Evolutionary conservation across 1,284 basidiomycete species (phyloP), one percentile per base, ranked within the genome.

Genomic region (Termitomyces sp.): DNA sequence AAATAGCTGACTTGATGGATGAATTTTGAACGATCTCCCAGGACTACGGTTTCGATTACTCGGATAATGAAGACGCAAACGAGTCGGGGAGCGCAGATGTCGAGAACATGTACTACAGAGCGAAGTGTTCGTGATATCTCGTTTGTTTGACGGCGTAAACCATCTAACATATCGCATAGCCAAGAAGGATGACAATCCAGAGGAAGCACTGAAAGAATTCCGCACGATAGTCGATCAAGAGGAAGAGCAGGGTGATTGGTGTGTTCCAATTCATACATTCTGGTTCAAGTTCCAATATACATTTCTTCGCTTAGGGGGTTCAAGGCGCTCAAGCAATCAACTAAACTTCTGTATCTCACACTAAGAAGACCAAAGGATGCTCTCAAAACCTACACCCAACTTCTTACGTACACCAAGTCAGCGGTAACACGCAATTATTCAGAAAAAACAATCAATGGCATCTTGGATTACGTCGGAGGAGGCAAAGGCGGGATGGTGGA

Each of bases 11-110:
- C 47, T 46, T 26, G 12, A 6, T 30, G 21, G 15, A 41, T 28
- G 50, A 57, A 44, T 19, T 54, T 57, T 59, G 46, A 57, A 42
- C 57, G 46, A 62, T 52, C 51, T 51, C 28, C 44, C 65, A 96
- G 92, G 94, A 97, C 68, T 98, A 98, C 73, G 93, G 87, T 65
- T 98, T 98, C 70, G 94, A 97, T 71, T 99, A 98, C 69, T 95
- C 94, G 46, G 94, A 94, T 69, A 88, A 86, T 57, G 92, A 90
- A 36, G 91, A 90, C 36, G 93, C 80, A 19, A 82, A 86, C 51
- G 88, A 86, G 58, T 80, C 86, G 9, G 91, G 82, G 40, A 90
- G 84, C 56, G 91, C 88, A n/a, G 95, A 98, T 70, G 85, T 98
- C 44, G 97, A 99, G 77, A 99, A 99, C 68, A 86, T 94, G 81